These are phyloP conservation scores for Penicillium brevicompactum DNA, from an alignment of 2,329 filamentous ascomycete species.

Conservation along the genomic window DNA sequence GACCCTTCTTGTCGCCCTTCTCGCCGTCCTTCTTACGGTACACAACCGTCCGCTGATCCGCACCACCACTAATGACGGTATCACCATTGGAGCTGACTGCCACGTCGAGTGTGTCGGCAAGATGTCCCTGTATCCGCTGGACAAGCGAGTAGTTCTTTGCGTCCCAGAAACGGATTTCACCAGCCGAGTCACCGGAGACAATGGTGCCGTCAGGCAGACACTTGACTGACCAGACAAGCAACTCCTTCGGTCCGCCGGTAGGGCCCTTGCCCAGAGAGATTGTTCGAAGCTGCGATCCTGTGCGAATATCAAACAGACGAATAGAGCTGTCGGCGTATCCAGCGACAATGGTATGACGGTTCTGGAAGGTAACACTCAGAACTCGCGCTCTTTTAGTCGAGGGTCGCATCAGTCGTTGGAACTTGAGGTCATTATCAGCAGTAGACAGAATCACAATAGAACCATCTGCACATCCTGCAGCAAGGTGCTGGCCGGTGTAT, in stretches of 20 bases:
- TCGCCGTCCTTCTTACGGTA: conserved; percentile 65
- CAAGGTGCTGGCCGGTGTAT: conserved; percentile 63
- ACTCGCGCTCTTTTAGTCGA: conserved; percentile 84
- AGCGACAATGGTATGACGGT: conserved; percentile 77
- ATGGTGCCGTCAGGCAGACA: conserved; percentile 85
- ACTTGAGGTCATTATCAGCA: conserved; percentile 78
- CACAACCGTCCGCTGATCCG: conserved; percentile 83
- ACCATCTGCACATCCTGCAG: conserved; percentile 89
- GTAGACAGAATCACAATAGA: conserved; percentile 85
- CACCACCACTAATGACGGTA: conserved; percentile 84
- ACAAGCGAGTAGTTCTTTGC: conserved; percentile 86
- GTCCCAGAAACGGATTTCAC: conserved; percentile 91
- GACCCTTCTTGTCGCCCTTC: conserved; percentile 57
- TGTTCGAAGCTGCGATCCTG: conserved; percentile 71
- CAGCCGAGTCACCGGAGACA: conserved; percentile 91
- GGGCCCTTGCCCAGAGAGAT: conserved; percentile 85
- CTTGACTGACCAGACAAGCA: conserved; percentile 92
- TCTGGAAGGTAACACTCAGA: conserved; percentile 88
- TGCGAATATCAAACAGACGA: conserved; percentile 82
- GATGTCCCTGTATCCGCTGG: conserved; percentile 83
- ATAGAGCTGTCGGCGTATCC: conserved; percentile 98
- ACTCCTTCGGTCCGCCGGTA: conserved; percentile 75
- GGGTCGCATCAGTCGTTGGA: conserved; percentile 74
- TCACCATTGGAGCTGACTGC: conserved; percentile 77
- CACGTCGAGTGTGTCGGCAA: conserved; percentile 88